A percentile compares a stretch with the other conserved stretches of the same genome.
phyloP scores from a whole-genome alignment of 2,329 filamentous ascomycete genomes.

The Colletotrichum euphorbiae region DNA sequence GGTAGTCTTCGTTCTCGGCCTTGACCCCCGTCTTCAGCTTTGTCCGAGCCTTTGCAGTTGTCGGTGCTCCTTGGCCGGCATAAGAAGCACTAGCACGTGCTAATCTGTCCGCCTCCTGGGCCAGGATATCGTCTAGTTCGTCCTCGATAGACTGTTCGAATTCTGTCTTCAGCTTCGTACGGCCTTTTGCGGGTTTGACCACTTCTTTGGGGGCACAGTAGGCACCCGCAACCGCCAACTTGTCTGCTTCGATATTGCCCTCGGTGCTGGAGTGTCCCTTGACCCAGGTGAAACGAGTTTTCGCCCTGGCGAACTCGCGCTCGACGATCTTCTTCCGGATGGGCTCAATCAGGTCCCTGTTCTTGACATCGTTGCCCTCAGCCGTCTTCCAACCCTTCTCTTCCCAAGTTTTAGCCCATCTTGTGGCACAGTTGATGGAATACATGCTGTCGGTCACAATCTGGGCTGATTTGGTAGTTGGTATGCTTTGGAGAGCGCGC shows the following conservation, averaged over 20 bases:
- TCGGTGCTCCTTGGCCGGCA: no score
- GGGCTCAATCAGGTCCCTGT: constrained; percentile 83
- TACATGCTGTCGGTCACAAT: constrained; percentile 94
- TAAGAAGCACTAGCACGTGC: no score
- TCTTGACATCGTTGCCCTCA: constrained; percentile 79
- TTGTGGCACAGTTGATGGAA: constrained; percentile 87
- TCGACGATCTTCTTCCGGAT: constrained; percentile 67
- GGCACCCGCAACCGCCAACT: constrained; percentile 71
- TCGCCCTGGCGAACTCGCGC: constrained; percentile 67
- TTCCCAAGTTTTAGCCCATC: constrained; percentile 85
- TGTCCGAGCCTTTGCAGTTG: neutral
- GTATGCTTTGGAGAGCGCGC: constrained; percentile 82
- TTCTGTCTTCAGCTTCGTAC: neutral
- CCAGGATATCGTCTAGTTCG: neutral
- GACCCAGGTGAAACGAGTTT: constrained; percentile 85
- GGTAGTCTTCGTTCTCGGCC: constrained; percentile 8
- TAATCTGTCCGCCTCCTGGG: no score
- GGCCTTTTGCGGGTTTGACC: neutral
- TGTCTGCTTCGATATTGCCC: constrained; percentile 86
- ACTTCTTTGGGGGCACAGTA: constrained; percentile 37
- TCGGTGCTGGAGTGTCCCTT: constrained; percentile 82
- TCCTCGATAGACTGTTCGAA: neutral
- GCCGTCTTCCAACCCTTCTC: constrained; percentile 82
- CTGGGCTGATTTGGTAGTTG: constrained; percentile 73
- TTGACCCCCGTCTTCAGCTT: constrained; percentile 1